Base-by-base conservation (phyloP, 257 asterid genomes). In the Salvia hispanica region DNA sequence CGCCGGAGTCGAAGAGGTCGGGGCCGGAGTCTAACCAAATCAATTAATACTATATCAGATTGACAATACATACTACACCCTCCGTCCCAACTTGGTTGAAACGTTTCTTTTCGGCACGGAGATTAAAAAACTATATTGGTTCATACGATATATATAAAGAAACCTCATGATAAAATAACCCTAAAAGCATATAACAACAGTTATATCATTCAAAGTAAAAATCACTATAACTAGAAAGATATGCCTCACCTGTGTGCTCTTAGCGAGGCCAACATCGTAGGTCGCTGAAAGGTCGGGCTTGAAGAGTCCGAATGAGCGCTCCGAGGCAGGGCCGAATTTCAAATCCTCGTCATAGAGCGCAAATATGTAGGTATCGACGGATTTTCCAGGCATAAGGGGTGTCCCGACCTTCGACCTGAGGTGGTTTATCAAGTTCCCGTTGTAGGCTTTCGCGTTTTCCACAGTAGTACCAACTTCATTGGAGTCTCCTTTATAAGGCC, bases 401-500 rank as follows among this genome's bases (percentile, higher is more conserved):
- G 99, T 94, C 58, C 99, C 99, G 64, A 77, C 91, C 83, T 68
- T 75, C 36, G 99, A 91, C 66, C 85, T 82, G 34, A 94, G 89
- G 79, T 94, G 96, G 69, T 73, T 88, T 74, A 94, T 83, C 85
- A 94, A 78, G 86, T 94, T 94, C 2, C 90, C 95, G 6, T 91
- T 91, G 64, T 91, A 94, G n/a, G 91, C 95, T 78, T 83, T 88
- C 10, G 99, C 97, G 61, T 76, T 88, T 46, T 84, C 97, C 77
- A 89, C 3, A 74, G 81, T 80, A 0, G 96, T 79, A 39, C 99
- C 99, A n/a, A 77, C 85, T 82, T 94, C 97, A 16, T 67, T 88
- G 4, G 96, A 70, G n/a, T 88, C 99, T 6, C 99, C 99, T 81
- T 84, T 85, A 37, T 88, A 91, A 78, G 99, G 95, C 99, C 99